Evolutionary conservation across 495 filamentous ascomycete genomes (phyloP), one percentile per base, ranked within the genome.

Genomic region (Daldinia loculata): DNA sequence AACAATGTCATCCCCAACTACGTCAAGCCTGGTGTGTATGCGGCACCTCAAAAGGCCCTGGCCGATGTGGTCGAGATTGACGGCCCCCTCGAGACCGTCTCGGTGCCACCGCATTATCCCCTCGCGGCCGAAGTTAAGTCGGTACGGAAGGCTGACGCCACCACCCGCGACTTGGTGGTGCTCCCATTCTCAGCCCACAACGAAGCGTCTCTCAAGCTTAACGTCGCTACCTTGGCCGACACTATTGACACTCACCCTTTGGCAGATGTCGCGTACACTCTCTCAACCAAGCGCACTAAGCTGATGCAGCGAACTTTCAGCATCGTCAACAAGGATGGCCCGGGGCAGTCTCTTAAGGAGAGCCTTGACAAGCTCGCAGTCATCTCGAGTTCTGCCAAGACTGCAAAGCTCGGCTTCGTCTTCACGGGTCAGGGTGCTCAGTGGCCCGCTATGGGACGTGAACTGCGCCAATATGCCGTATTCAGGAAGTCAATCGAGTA

Each of bases 381-480:
- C 15, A 38, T 38, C 6, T 38, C 55, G 22, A 58, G 30, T 12
- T 24, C 63, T 5, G 3, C 43, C 19, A 57, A 51, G 12, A 39
- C 45, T 34, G 57, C 32, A 59, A 79, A 82, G 51, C 57, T 60
- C 6, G 75, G 83, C 19, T 77, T 77, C 36, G 39, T 77, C 11
- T 75, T 77, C 45, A 77, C 84, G 0, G 83, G 84, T 2, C 85
- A 86, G 53, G 85, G 84, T 0, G 82, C 83, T 0, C 84, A 86
- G 41, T 87, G 83, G 82, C 55, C 77, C 1, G 52, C 51, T 0
- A 86, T 86, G 82, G 81, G 80, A 30, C 56, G 59, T 1, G 66
- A 78, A 6, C 50, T 79, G 0, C 63, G 83, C 17, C 38, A 74
- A 6, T 56, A 67, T 9, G 12, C 15, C 0, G 34, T 38, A 0